Evolutionary conservation across 164 flowering plant species (phyloP).

Genomic region (Chimonanthus salicifolius): DNA sequence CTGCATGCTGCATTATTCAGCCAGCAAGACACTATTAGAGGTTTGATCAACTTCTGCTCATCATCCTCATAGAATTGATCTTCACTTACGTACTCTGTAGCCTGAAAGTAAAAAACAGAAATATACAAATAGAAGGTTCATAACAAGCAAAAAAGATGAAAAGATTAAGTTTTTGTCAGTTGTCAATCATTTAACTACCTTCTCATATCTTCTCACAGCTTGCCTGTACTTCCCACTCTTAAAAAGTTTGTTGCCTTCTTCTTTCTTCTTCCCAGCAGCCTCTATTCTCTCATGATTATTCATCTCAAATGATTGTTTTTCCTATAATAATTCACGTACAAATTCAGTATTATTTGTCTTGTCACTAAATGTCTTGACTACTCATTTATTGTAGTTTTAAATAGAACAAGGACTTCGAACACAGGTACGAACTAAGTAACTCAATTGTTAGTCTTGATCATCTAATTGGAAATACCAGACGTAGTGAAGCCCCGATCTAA

Average conservation of each 20-base stretch:
- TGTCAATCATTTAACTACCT: slow-evolving; percentile 29
- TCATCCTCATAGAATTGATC: slow-evolving; percentile 42
- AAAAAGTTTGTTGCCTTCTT: slow-evolving; percentile 62
- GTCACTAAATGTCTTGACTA: no score
- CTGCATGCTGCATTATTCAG: slow-evolving; percentile 68
- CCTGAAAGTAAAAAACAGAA: slow-evolving; percentile 29
- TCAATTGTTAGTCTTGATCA: no score
- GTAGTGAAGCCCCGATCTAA: no score
- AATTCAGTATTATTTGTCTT: no score
- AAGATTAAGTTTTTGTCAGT: not conserved
- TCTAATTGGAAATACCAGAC: no score
- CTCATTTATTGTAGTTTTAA: no score
- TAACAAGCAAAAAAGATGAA: not conserved
- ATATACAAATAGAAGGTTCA: not conserved
- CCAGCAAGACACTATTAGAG: slow-evolving; percentile 62
- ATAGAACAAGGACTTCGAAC: no score
- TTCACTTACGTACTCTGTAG: slow-evolving; percentile 44
- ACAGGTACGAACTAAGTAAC: no score
- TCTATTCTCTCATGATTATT: slow-evolving; percentile 47
- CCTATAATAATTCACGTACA: slow-evolving; percentile 30
- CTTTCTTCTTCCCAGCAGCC: slow-evolving; percentile 60
- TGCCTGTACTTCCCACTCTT: slow-evolving; percentile 51
- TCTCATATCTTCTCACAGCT: slow-evolving; percentile 55
- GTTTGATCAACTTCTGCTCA: slow-evolving; percentile 36
- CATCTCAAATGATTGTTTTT: slow-evolving; percentile 64